Evolutionary conservation across 441 rosid species (phyloP).

Genomic region (Pelargonium citronellum): DNA sequence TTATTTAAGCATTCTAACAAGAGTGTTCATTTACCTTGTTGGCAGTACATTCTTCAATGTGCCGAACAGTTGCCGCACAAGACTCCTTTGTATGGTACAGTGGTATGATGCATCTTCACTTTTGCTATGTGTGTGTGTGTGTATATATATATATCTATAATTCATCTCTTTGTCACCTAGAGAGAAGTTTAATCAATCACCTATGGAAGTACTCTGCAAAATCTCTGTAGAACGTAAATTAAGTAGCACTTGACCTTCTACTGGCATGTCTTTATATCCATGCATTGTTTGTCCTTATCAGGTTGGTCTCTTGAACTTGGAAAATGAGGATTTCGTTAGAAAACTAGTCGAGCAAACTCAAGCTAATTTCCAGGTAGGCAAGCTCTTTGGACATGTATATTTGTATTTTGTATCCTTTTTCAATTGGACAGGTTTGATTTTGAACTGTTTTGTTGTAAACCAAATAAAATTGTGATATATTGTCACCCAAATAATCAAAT

Average conservation of each 20-base stretch:
- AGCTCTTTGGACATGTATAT: conserved; percentile 3
- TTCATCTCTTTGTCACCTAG: not conserved
- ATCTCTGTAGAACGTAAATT: too few species aligned
- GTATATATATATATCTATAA: not conserved
- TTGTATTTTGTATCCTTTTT: conserved; percentile 2
- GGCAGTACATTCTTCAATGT: conserved; percentile 76
- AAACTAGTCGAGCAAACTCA: conserved; percentile 57
- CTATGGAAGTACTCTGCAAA: not conserved
- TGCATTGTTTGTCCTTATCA: conserved; percentile 21
- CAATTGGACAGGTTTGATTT: not conserved
- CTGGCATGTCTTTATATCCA: too few species aligned
- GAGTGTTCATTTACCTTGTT: conserved; percentile 11
- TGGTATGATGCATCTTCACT: conserved; percentile 47
- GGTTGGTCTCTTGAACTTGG: conserved; percentile 91
- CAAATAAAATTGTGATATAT: not conserved
- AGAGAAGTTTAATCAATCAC: not conserved
- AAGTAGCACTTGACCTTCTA: too few species aligned
- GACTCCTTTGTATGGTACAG: conserved; percentile 75
- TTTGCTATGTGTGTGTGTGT: not conserved
- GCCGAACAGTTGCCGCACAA: conserved; percentile 93
- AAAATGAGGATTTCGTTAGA: conserved; percentile 73
- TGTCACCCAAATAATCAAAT: not conserved
- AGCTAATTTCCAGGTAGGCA: conserved; percentile 63
- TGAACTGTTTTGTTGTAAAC: conserved; percentile 3
- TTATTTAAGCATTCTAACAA: not conserved